A percentile compares a stretch with the other conserved stretches of the same genome.
phyloP scores from a whole-genome alignment of 2,329 filamentous ascomycete genomes.

The Anthostomella pinea region DNA sequence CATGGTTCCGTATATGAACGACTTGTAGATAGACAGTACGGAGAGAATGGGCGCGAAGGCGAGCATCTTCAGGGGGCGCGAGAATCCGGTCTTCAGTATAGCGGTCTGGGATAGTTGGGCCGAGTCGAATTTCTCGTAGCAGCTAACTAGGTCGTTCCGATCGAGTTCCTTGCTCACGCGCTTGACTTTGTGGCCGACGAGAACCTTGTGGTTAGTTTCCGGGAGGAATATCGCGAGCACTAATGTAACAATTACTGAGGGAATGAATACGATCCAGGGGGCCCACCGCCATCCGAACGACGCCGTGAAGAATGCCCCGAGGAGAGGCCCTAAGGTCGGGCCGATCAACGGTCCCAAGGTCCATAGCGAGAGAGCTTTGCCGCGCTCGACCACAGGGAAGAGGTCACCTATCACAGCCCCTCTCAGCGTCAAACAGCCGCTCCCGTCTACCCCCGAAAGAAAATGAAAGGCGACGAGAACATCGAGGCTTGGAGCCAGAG shows the following conservation, averaged over 20 bases:
- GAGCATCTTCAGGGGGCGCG: conserved; percentile 51
- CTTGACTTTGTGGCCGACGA: conserved; percentile 48
- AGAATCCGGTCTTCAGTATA: conserved; percentile 40
- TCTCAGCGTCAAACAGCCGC: conserved; percentile 51
- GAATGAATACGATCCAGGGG: conserved; percentile 52
- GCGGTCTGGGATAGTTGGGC: conserved; percentile 25
- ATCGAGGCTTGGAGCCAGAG: conserved; percentile 51
- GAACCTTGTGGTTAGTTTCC: conserved; percentile 49
- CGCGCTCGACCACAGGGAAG: conserved; percentile 45
- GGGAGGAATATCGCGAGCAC: conserved; percentile 40
- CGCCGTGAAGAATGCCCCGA: conserved; percentile 48
- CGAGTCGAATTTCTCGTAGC: conserved; percentile 37
- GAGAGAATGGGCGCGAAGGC: conserved; percentile 47
- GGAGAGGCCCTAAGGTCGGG: conserved; percentile 45
- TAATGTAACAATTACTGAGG: conserved; percentile 33
- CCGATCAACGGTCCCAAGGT: conserved; percentile 45
- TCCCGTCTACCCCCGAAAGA: conserved; percentile 57
- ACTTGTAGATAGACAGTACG: conserved; percentile 46
- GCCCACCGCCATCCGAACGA: conserved; percentile 52
- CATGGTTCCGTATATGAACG: conserved; percentile 50
- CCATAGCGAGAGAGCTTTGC: conserved; percentile 50
- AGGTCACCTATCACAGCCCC: conserved; percentile 55
- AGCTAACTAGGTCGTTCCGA: conserved; percentile 43
- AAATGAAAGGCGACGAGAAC: conserved; percentile 59
- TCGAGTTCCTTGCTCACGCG: conserved; percentile 45